Evolutionary conservation across 768 basidiomycete species (phyloP), one percentile per base, ranked within the genome.

Genomic region (Hypsizygus marmoreus): DNA sequence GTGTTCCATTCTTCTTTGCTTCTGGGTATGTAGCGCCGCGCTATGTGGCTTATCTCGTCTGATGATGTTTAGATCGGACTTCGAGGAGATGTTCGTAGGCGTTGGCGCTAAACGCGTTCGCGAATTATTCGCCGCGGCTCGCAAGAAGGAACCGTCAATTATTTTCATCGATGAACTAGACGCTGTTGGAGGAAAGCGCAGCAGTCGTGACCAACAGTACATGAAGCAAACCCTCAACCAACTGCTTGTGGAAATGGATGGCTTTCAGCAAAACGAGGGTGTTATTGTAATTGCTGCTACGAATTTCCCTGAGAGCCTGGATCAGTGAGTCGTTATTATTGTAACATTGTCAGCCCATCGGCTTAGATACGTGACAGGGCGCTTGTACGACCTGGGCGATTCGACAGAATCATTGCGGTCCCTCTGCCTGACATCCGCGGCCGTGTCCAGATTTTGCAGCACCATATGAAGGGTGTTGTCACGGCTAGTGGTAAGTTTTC

Each of bases 131-230:
- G 84, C 90, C 4, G 84, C 91, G 5, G 97, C 97, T 17, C 81
- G 94, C 41, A 95, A 95, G 70, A 91, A 91, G 63, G 83, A 95
- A 49, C 95, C 97, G 4, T 88, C 97, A 12, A 98, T 99, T 66
- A 93, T 99, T 50, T 99, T 99, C 71, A 98, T 99, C 58, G 94
- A 97, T 57, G 94, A 97, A 61, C 71, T 97, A 24, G 94, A 97
- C 61, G 92, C 94, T 2, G 89, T 97, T 51, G 94, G 94, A 39
- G 85, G 89, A 14, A 94, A 91, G 67, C 84, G 94, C 34, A 88
- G 81, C 56, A 81, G 78, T 49, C 80, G 87, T 46, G 88, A 91
- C 52, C 86, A 93, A 66, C 86, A 89, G 59, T 90, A 91, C 68
- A 82, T 91, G 84, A 92, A 91, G 57, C 91, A 92, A 66, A 94